phyloP scores from a whole-genome alignment of 1,139 yeast species.

The Lodderomyces orthopsilosis region DNA sequence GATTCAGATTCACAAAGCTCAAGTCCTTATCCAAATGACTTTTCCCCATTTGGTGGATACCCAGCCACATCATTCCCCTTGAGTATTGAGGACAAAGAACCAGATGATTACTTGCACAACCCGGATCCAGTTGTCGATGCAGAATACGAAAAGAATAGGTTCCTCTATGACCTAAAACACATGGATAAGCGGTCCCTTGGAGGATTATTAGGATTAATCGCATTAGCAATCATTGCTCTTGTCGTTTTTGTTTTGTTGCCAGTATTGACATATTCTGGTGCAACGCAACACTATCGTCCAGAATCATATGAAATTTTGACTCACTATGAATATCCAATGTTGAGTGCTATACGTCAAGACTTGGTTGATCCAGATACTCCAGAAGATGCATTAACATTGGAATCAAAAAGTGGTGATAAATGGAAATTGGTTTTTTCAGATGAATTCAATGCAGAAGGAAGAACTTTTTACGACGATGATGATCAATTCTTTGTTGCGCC shows the following conservation, averaged over 20 bases:
- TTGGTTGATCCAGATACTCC: slow-evolving; percentile 85
- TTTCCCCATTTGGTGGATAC: slow-evolving; percentile 92
- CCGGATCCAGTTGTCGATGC: slow-evolving; percentile 93
- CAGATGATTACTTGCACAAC: slow-evolving; percentile 88
- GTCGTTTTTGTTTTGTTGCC: slow-evolving; percentile 71
- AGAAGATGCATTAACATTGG: slow-evolving; percentile 41
- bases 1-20: slow-evolving; percentile 13
- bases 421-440: slow-evolving; percentile 79
- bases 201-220: slow-evolving; percentile 57
- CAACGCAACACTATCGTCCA: slow-evolving; percentile 33
- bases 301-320: slow-evolving; percentile 48
- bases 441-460: slow-evolving; percentile 78
- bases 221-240: slow-evolving; percentile 54
- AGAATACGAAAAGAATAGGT: slow-evolving; percentile 64
- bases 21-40: slow-evolving; percentile 21
- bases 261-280: slow-evolving; percentile 72
- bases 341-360: slow-evolving; percentile 59
- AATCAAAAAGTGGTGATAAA: slow-evolving; percentile 49
- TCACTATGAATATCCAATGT: slow-evolving; percentile 55
- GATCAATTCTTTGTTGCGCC: slow-evolving; percentile 82
- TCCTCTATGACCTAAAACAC: slow-evolving; percentile 55
- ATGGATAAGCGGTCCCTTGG: slow-evolving; percentile 60
- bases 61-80: slow-evolving; percentile 89
- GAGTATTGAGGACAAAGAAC: slow-evolving; percentile 84
- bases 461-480: slow-evolving; percentile 80